Base-by-base conservation (phyloP, 31 red algal genomes). In the Asparagopsis taxiformis region DNA sequence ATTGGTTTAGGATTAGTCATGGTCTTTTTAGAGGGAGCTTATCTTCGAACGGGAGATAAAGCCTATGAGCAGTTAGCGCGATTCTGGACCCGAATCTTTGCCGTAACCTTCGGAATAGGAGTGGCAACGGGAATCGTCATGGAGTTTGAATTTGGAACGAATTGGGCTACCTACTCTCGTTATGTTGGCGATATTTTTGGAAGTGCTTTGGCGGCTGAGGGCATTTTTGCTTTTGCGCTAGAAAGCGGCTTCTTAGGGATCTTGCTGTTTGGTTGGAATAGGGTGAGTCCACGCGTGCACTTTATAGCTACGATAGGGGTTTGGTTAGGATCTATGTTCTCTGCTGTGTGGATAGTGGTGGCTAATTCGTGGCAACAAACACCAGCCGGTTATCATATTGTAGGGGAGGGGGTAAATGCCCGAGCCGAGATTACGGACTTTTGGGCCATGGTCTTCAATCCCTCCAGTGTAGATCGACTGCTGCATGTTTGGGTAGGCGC, bases 81-180 rank as follows among this genome's bases (percentile, higher is more conserved):
- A 9, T 66, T 41, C 34, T 66, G 8, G 11, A 66, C 38, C 15
- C 36, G 38, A 31, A 66, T 66, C 13, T 66, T 66, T 41, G 62
- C 62, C 9, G 62, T 66, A 7, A 41, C 8, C 34, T 66, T 66
- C 34, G 34, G 24, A 9, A 41, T 66, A 31, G 62, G 62, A 13
- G 62, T 66, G 11, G 34, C 22, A 6, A 41, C 28, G 8, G 62
- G 62, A 10, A 66, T 66, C 62, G 31, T 43, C 13, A 66, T 66
- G 62, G 24, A 33, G 30, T 66, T 41, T 24, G 24, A 66, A 23
- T 66, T 66, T 41, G 62, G 62, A 33, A 66, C 62, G 24, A 66
- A 66, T 24, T 66, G 62, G 62, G 10, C 30, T 41, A 13, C 9
- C 11, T 66, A 19, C 22, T 66, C 62, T 6, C 13, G 22, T n/a